Evolutionary conservation across 176 grass and related monocot genomes (phyloP).

Genomic region (Aegilops umbellulata): DNA sequence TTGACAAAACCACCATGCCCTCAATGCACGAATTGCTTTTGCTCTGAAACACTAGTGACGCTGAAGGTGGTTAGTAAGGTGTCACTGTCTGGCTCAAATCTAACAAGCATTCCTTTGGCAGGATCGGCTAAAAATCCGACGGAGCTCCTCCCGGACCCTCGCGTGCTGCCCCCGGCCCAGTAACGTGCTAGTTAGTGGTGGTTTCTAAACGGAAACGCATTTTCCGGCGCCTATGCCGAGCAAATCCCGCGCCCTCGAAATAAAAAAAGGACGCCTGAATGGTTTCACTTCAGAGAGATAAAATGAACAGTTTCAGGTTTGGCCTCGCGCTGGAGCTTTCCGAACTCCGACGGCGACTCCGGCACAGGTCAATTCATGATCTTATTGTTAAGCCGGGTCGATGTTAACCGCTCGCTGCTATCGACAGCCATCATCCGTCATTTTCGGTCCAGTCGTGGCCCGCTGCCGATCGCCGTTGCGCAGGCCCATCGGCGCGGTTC

Average conservation of each 20-base stretch:
- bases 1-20: not conserved
- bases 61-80: slow-evolving; percentile 21
- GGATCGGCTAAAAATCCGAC: slow-evolving; percentile 7
- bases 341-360: slow-evolving; percentile 2
- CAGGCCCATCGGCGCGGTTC: not conserved
- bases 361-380: slow-evolving; percentile 13
- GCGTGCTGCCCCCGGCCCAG: slow-evolving; percentile 11
- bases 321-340: not conserved
- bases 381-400: not conserved
- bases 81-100: slow-evolving; percentile 37
- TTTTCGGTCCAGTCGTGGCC: slow-evolving; percentile 17
- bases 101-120: slow-evolving; percentile 26
- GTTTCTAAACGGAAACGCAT: not conserved
- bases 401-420: not conserved
- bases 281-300: not conserved
- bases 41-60: slow-evolving; percentile 30
- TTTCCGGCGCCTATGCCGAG: not conserved
- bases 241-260: not conserved
- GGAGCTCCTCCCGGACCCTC: not conserved
- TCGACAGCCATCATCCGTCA: not conserved
- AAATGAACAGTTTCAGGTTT: slow-evolving; percentile 15
- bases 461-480: not conserved
- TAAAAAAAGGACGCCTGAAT: not conserved
- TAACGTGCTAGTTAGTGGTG: not conserved
- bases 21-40: slow-evolving; percentile 14